Base-by-base conservation (phyloP, 257 asterid species). In the Verbascum thapsus region DNA sequence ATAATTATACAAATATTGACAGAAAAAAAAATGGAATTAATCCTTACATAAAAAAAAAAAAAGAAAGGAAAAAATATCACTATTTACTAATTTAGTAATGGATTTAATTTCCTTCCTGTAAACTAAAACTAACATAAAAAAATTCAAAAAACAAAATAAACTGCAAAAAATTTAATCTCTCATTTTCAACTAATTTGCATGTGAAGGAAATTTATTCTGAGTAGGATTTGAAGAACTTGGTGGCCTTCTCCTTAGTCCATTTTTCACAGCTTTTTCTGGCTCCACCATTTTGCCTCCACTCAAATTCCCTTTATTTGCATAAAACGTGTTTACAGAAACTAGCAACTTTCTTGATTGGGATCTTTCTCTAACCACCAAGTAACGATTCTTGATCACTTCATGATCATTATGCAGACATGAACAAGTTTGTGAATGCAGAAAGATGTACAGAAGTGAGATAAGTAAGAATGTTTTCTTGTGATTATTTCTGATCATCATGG, bases 171-270 rank as follows among this genome's bases (percentile, higher is more conserved):
- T 64, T 13, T 64, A 40, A 50, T 59, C 68, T 20, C 42, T 40
- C 41, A 9, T n/a, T 20, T 43, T 47, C 41, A 26, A 48, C 44
- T 40, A 48, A 20, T 64, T 9, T 58, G 43, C 51, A 59, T 12
- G 8, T 1, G 17, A 57, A 10, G 7, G 35, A 35, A 70, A 62
- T 68, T 43, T 53, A 34, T 73, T 73, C 63, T 73, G 78, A 48
- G 58, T 61, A 11, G 78, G 78, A 62, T 67, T 73, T 48, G 78
- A 67, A 30, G 57, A 49, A 22, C 61, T 73, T 13, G 70, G 70
- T 1, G 78, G 78, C 51, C 15, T 63, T 48, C 32, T 10, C 30
- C 65, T 67, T 11, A 73, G 66, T 37, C 62, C 74, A 49, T 61
- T 62, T 42, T 53, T 58, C 30, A 67, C 70, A 23, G 73, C 61